Conservation (phyloP, 2,329 filamentous ascomycete genomes). For the Aspergillus persii region DNA sequence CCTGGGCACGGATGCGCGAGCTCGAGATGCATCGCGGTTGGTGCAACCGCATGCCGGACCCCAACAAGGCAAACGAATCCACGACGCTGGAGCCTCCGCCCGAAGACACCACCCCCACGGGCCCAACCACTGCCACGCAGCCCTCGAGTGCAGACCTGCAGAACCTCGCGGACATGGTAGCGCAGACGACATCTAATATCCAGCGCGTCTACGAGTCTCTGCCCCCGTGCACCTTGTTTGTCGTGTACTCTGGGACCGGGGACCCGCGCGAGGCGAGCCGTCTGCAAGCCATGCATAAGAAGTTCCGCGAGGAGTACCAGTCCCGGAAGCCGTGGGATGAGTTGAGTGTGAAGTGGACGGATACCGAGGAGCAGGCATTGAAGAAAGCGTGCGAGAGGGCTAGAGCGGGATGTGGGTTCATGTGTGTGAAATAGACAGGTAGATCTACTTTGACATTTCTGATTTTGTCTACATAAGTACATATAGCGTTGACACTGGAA, state of each 20-base stretch:
- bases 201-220: constrained; percentile 54
- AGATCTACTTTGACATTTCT: no score
- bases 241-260: constrained; percentile 64
- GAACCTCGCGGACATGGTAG: constrained; percentile 46
- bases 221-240: constrained; percentile 58
- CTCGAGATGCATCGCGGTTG: constrained; percentile 60
- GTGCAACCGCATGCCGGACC: constrained; percentile 53
- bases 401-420: constrained; percentile 58
- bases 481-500: no score
- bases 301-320: constrained; percentile 56
- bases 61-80: constrained; percentile 43
- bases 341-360: constrained; percentile 63
- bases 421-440: constrained; percentile 53
- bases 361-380: constrained; percentile 60
- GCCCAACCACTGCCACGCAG: constrained; percentile 4
- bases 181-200: constrained; percentile 52
- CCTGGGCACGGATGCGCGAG: constrained; percentile 62
- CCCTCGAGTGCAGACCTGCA: constrained; percentile 11
- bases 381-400: constrained; percentile 56
- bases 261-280: constrained; percentile 58
- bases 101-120: constrained; percentile 22
- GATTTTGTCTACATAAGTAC: no score
- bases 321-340: constrained; percentile 62
- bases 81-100: constrained; percentile 25
- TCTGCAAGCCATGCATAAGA: constrained; percentile 56